phyloP scores from a whole-genome alignment of 306 rosid species.

The Cicer judaicum region DNA sequence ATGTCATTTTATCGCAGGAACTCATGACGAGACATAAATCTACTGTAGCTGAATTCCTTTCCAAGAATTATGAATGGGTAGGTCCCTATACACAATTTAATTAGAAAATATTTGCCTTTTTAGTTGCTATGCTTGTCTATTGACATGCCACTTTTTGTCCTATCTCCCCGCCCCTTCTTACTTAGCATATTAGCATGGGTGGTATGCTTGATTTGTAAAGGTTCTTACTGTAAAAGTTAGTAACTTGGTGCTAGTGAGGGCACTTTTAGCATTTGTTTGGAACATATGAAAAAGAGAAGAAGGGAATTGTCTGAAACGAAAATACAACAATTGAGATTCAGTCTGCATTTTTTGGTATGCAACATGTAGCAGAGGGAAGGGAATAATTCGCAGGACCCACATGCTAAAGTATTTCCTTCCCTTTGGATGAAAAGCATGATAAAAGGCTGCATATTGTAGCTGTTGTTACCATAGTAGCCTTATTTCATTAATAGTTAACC shows the following conservation, averaged over 20 bases:
- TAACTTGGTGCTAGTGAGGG: slow-evolving; percentile 3
- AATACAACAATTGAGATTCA: background rate
- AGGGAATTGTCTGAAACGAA: background rate
- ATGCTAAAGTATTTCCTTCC: background rate
- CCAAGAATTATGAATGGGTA: slow-evolving; percentile 90
- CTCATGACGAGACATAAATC: slow-evolving; percentile 96
- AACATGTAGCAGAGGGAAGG: background rate
- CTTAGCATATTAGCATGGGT: background rate
- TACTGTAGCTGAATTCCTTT: slow-evolving; percentile 86
- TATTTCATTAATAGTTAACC: background rate
- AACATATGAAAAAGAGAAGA: background rate
- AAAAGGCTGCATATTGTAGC: slow-evolving; percentile 6
- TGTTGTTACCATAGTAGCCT: background rate
- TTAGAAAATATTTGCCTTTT: background rate
- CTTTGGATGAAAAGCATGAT: slow-evolving; percentile 2
- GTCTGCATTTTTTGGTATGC: background rate
- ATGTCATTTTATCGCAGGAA: slow-evolving; percentile 63
- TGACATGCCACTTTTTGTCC: slow-evolving; percentile 21
- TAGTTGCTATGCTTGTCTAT: slow-evolving; percentile 3
- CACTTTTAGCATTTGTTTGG: background rate
- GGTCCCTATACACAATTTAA: slow-evolving; percentile 32
- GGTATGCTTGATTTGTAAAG: slow-evolving; percentile 1
- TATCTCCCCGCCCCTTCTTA: background rate
- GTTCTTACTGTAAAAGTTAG: background rate
- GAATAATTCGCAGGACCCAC: slow-evolving; percentile 11